phyloP scores from a whole-genome alignment of 306 rosid genomes.

The Neltuma alba region DNA sequence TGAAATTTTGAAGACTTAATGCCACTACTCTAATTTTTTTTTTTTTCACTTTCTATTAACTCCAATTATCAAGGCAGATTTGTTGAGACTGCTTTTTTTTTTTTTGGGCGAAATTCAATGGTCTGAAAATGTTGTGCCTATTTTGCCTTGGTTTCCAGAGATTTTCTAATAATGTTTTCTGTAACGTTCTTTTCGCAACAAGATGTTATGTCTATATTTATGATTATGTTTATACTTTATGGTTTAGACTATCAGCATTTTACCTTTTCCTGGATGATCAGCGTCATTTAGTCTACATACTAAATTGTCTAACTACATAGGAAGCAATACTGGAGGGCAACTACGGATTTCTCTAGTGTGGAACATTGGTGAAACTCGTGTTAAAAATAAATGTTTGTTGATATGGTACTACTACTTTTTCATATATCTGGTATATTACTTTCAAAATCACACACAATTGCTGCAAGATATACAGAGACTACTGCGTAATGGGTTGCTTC shows the following conservation, averaged over 20 bases:
- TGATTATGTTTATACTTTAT: neutral
- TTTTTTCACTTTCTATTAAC: neutral
- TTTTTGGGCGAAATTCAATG: neutral
- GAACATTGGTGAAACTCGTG: neutral
- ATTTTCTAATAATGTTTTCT: neutral
- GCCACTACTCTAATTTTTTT: neutral
- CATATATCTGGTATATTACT: neutral
- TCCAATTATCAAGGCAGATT: neutral
- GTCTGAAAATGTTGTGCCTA: neutral
- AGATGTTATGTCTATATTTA: constrained; percentile 1
- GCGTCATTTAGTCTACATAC: neutral
- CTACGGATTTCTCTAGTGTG: neutral
- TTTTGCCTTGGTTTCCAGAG: neutral
- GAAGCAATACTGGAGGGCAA: constrained; percentile 2
- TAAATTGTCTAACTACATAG: constrained; percentile 10
- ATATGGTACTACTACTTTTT: neutral
- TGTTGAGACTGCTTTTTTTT: neutral
- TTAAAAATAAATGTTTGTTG: neutral
- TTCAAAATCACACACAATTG: neutral
- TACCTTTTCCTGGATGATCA: constrained; percentile 10
- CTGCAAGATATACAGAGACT: neutral
- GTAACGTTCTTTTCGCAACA: neutral
- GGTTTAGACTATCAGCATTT: neutral
- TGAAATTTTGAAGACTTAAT: neutral
- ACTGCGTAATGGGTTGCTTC: neutral